phyloP scores from a whole-genome alignment of 116 monocot genomes.

The Dioscorea cayenensis region DNA sequence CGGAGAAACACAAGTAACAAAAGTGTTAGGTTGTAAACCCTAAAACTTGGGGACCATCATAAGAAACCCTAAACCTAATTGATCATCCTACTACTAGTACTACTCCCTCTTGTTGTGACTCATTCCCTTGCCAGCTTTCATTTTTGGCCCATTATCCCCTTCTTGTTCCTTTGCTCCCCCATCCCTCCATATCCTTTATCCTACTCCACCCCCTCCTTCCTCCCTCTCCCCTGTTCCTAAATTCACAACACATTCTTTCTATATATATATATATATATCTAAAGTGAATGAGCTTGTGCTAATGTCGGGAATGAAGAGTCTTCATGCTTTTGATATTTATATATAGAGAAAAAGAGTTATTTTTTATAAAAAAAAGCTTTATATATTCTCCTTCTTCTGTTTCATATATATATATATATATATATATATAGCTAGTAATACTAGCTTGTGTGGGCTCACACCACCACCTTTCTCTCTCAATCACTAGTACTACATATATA shows the following conservation, averaged over 20 bases:
- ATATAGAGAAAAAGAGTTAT: no score
- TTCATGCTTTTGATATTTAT: background rate
- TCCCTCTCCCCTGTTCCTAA: background rate
- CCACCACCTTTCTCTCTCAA: no score
- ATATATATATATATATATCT: no score
- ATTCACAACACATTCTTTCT: no score
- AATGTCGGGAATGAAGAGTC: constrained; percentile 1
- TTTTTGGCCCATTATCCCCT: background rate
- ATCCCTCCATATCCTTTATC: background rate
- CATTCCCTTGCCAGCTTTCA: background rate
- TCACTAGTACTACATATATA: no score
- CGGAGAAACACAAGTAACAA: background rate
- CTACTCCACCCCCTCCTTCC: background rate
- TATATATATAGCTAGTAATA: no score
- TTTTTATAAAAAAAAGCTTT: no score
- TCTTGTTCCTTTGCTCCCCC: background rate
- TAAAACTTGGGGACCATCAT: background rate
- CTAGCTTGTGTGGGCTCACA: no score
- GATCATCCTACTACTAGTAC: background rate
- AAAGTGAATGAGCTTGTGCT: no score
- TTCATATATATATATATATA: no score
- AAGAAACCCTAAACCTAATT: background rate
- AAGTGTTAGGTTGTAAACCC: background rate
- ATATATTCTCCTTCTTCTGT: no score
- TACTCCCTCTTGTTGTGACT: background rate